These are phyloP conservation scores for Fusarium brachygibbosum DNA, from an alignment of 2,329 filamentous ascomycete genomes.

Conservation along the genomic window DNA sequence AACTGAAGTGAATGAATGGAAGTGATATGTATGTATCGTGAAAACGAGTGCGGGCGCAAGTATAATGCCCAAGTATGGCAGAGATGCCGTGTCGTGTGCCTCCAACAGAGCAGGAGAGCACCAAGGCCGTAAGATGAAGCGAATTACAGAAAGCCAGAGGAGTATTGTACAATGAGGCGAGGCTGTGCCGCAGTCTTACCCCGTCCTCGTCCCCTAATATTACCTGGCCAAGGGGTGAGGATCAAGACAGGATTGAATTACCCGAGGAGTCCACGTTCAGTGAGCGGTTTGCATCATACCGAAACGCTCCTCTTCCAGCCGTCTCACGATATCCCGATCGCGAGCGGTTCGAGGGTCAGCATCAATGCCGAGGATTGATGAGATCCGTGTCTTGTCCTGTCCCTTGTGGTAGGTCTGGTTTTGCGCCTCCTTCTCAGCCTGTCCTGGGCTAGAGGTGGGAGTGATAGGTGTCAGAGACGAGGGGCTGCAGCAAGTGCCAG, in stretches of 20 bases:
- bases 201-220: slow-evolving; percentile 24
- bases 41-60: slow-evolving; percentile 40
- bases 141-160: slow-evolving; percentile 41
- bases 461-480: slow-evolving; percentile 64
- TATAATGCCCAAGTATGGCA: slow-evolving; percentile 40
- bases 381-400: slow-evolving; percentile 71
- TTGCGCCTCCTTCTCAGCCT: slow-evolving; percentile 59
- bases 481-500: slow-evolving; percentile 59
- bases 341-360: slow-evolving; percentile 69
- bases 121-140: slow-evolving; percentile 37
- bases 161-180: slow-evolving; percentile 37
- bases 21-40: slow-evolving; percentile 32
- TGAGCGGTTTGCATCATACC: slow-evolving; percentile 51
- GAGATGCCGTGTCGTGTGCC: slow-evolving; percentile 34
- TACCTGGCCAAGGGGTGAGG: slow-evolving; percentile 22
- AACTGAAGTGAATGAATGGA: slow-evolving; percentile 43
- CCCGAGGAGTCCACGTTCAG: slow-evolving; percentile 30
- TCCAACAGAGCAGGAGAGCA: slow-evolving; percentile 13
- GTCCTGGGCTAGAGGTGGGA: slow-evolving; percentile 65
- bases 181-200: slow-evolving; percentile 16
- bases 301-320: slow-evolving; percentile 66
- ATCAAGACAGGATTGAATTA: slow-evolving; percentile 13
- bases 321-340: slow-evolving; percentile 69
- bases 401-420: slow-evolving; percentile 51
- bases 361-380: slow-evolving; percentile 72